Conservation (phyloP, 108 stramenopile genomes). For the Parietichytrium sp. region DNA sequence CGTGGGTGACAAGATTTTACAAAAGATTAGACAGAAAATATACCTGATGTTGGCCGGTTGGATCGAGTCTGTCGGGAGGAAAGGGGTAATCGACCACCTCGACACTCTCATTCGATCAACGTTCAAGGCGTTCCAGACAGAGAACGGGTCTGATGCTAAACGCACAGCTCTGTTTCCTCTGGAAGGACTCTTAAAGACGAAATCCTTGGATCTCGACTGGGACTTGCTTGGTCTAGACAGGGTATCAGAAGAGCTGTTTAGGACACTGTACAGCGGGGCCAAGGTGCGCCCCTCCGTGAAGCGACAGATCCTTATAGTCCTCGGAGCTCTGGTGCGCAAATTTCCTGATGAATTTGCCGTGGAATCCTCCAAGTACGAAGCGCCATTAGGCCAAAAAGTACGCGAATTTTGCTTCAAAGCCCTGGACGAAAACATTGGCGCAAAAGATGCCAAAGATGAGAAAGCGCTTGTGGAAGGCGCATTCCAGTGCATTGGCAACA, state of each 20-base stretch:
- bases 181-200: neutral
- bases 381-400: neutral
- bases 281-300: conserved; percentile 32
- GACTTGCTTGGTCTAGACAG: neutral
- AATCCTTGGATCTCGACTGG: neutral
- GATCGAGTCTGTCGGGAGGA: neutral
- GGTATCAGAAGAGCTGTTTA: neutral
- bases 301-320: neutral
- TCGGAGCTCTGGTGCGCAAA: neutral
- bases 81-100: neutral
- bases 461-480: conserved; percentile 30
- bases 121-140: neutral
- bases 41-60: conserved; percentile 14
- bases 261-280: neutral
- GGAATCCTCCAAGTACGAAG: neutral
- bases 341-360: neutral
- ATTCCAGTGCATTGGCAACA: neutral
- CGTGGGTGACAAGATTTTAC: neutral
- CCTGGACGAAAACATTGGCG: neutral
- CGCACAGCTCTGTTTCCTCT: neutral
- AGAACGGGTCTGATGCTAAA: neutral
- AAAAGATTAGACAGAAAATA: neutral
- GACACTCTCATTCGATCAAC: neutral
- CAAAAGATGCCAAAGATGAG: neutral
- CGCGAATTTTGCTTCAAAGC: neutral